phyloP scores from a whole-genome alignment of 2,329 filamentous ascomycete genomes.

The Thelonectria rubi region DNA sequence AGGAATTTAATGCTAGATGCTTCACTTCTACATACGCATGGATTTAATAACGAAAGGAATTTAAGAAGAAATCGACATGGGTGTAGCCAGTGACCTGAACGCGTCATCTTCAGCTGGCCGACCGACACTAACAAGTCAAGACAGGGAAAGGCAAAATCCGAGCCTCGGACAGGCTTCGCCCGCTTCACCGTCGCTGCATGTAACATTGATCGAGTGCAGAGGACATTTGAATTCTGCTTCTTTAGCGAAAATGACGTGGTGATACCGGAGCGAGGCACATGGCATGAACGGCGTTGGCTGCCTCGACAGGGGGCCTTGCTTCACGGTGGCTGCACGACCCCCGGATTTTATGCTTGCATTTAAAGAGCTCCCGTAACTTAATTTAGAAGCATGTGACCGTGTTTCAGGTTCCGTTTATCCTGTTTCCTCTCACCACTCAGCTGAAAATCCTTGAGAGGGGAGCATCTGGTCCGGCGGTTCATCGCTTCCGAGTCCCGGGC shows the following conservation, averaged over 20 bases:
- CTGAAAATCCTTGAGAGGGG: not conserved
- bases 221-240: not conserved
- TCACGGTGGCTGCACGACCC: not conserved
- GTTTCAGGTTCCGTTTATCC: slow-evolving; percentile 6
- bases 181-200: not conserved
- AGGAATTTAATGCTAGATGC: not conserved
- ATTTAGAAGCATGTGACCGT: not conserved
- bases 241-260: not conserved
- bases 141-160: not conserved
- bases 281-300: not conserved
- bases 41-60: not conserved
- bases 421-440: not conserved
- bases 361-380: not conserved
- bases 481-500: not conserved
- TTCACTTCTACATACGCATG: not conserved
- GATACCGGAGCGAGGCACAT: not conserved
- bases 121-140: not conserved
- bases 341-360: not conserved
- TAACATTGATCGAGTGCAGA: no score
- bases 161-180: not conserved
- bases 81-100: not conserved
- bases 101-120: not conserved
- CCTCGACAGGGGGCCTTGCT: not conserved
- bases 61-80: not conserved
- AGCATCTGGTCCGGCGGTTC: not conserved